These are phyloP conservation scores for Eimeria sp. DNA, from an alignment of 169 alveolate species.

Conservation along the genomic window DNA sequence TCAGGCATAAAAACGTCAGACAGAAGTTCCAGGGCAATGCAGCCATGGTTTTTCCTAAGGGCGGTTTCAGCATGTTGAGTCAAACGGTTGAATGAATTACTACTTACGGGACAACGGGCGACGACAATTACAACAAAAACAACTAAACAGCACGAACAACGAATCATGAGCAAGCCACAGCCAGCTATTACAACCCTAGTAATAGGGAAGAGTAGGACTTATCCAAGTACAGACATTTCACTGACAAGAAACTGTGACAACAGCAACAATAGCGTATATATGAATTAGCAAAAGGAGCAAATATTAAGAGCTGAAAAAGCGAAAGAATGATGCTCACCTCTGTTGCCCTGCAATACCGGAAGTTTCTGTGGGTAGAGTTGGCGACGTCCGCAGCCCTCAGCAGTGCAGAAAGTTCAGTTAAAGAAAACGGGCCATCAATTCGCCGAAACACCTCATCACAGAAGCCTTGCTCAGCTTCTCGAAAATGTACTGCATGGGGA, in stretches of 20 bases:
- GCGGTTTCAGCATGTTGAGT: background rate
- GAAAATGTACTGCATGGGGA: conserved; percentile 53
- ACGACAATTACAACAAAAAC: background rate
- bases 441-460: conserved; percentile 69
- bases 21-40: background rate
- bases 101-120: background rate
- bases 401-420: conserved; percentile 34
- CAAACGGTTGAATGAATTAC: background rate
- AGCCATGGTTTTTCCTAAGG: background rate
- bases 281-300: background rate
- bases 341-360: conserved; percentile 75
- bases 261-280: background rate
- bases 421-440: conserved; percentile 69
- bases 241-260: too few relatives aligned
- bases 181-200: background rate
- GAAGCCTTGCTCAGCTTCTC: conserved; percentile 51
- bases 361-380: conserved; percentile 34
- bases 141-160: background rate
- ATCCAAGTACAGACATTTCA: too few relatives aligned
- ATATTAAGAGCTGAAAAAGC: background rate
- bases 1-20: background rate
- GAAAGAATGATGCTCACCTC: background rate
- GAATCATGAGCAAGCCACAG: background rate
- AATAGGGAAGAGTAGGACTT: background rate
- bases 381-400: conserved; percentile 79